A percentile compares a stretch with the other conserved stretches of the same genome.
Evolutionary conservation across 257 asterid species (phyloP).

Genomic region (Salvia miltiorrhiza): DNA sequence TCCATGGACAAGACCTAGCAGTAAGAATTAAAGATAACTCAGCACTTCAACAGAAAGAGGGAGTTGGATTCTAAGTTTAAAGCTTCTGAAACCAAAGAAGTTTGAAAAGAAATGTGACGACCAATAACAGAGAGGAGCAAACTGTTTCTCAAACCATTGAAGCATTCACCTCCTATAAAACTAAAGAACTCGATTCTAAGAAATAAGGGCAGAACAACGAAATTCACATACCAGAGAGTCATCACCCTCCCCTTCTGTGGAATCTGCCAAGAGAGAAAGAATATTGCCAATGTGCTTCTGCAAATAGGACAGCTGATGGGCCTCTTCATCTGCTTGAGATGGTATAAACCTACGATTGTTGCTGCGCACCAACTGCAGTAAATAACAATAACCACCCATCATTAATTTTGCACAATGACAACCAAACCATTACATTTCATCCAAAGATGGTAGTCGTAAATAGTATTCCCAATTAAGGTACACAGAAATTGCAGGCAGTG

Average conservation of each 20-base stretch:
- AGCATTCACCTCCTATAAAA: background rate
- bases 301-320: constrained; percentile 92
- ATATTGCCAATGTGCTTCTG: constrained; percentile 85
- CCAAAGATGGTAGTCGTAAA: background rate
- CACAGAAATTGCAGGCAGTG: background rate
- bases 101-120: background rate
- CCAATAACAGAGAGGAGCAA: background rate
- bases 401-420: background rate
- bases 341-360: constrained; percentile 91
- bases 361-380: constrained; percentile 88
- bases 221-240: constrained; percentile 64
- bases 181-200: background rate
- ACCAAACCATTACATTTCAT: background rate
- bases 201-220: constrained; percentile 6
- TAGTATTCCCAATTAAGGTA: background rate
- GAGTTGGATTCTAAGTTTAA: background rate
- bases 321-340: constrained; percentile 92
- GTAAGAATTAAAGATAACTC: constrained; percentile 11
- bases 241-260: constrained; percentile 75
- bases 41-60: constrained; percentile 17
- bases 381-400: background rate
- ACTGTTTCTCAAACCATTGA: background rate
- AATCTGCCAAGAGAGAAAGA: constrained; percentile 84
- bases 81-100: background rate
- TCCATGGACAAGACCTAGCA: constrained; percentile 80